phyloP scores from a whole-genome alignment of 495 filamentous ascomycete genomes.

The Annulohypoxylon nitens region DNA sequence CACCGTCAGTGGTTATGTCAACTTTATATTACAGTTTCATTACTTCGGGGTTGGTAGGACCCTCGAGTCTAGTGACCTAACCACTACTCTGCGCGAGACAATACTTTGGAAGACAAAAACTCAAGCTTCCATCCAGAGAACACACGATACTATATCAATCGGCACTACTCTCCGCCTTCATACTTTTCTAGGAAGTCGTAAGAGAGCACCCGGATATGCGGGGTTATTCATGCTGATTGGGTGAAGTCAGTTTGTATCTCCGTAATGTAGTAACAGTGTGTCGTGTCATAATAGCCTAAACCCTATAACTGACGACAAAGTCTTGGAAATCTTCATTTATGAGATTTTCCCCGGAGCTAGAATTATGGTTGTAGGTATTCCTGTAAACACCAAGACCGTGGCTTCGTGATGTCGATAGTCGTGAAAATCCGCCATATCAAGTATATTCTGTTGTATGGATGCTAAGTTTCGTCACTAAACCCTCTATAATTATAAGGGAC shows the following conservation, averaged over 20 bases:
- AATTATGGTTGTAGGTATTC: background rate
- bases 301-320: background rate
- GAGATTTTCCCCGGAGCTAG: background rate
- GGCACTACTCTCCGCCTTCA: slow-evolving; percentile 2
- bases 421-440: no score
- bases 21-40: background rate
- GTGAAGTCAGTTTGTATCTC: slow-evolving; percentile 4
- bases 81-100: background rate
- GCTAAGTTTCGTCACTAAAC: no score
- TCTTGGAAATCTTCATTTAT: slow-evolving; percentile 26
- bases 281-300: slow-evolving; percentile 42
- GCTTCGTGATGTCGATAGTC: no score
- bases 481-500: no score
- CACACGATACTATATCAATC: slow-evolving; percentile 21
- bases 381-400: no score
- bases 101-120: background rate
- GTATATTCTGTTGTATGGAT: no score
- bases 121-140: background rate
- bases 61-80: background rate
- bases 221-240: slow-evolving; percentile 33
- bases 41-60: background rate
- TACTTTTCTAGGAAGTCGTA: background rate
- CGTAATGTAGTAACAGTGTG: slow-evolving; percentile 26
- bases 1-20: background rate
- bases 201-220: slow-evolving; percentile 19